These are phyloP conservation scores for Calonectria hongkongensis DNA, from an alignment of 2,329 filamentous ascomycete species.

Conservation along the genomic window DNA sequence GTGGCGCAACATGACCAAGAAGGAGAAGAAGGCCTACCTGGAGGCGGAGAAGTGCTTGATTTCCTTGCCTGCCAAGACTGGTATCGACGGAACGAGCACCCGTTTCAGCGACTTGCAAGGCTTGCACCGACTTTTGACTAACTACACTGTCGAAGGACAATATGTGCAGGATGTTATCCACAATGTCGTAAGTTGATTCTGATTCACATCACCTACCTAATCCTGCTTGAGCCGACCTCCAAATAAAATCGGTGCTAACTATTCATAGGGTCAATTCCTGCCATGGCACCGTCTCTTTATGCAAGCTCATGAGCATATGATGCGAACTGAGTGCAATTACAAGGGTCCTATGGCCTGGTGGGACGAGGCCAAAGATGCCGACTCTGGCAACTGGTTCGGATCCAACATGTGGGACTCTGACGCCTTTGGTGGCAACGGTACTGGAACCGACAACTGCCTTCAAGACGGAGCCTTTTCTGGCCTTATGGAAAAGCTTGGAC, in stretches of 20 bases:
- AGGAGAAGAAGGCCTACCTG: conserved; percentile 13
- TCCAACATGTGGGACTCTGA: conserved; percentile 27
- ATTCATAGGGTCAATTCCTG: conserved; percentile 4
- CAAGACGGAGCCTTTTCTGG: conserved; percentile 6
- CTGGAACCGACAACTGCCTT: conserved; percentile 6
- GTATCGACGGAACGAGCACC: conserved; percentile 1
- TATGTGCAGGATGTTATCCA: conserved; percentile 25
- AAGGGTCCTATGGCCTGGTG: conserved; percentile 15
- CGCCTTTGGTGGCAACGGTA: conserved; percentile 15
- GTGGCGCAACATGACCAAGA: conserved; percentile 10
- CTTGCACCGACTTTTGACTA: conserved; percentile 14
- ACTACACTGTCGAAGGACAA: conserved; percentile 1
- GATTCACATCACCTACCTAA: background rate
- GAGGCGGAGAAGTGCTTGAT: conserved; percentile 18
- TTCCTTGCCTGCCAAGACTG: conserved; percentile 7
- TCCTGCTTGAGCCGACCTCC: background rate
- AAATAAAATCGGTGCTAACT: background rate
- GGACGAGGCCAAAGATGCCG: conserved; percentile 6
- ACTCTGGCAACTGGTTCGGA: conserved; percentile 4
- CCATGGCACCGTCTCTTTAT: conserved; percentile 20
- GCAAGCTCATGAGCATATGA: conserved; percentile 9
- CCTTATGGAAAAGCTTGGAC: conserved; percentile 8
- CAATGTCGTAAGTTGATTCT: conserved; percentile 3
- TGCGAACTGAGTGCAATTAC: conserved; percentile 14
- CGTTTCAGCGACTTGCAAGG: conserved; percentile 22